These are phyloP conservation scores for Cercophora scortea DNA, from an alignment of 495 filamentous ascomycete species.

Conservation along the genomic window DNA sequence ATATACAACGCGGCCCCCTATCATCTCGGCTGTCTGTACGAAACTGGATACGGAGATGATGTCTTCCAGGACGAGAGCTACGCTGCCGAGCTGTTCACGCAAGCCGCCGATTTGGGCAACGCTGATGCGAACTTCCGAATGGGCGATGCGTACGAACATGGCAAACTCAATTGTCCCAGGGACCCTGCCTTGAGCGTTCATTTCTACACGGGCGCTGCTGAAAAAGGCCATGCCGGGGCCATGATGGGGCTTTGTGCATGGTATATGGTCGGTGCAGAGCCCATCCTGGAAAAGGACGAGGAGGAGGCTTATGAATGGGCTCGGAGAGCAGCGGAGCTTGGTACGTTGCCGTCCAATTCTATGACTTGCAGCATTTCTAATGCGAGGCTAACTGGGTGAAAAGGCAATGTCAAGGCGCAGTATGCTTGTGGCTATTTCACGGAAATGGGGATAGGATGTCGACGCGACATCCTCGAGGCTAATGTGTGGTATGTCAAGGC, in stretches of 20 bases:
- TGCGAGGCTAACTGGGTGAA: not conserved
- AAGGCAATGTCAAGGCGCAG: constrained; percentile 85
- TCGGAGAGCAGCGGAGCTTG: constrained; percentile 69
- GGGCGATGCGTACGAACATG: constrained; percentile 96
- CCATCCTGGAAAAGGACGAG: constrained; percentile 89
- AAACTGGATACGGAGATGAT: constrained; percentile 83
- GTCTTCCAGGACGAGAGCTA: constrained; percentile 86
- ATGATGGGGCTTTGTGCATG: constrained; percentile 99
- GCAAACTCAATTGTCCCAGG: constrained; percentile 73
- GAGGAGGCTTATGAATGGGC: constrained; percentile 97
- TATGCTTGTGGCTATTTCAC: constrained; percentile 97
- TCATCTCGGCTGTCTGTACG: constrained; percentile 80
- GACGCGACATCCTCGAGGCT: constrained; percentile 85
- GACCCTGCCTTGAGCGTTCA: constrained; percentile 94
- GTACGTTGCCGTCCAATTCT: constrained; percentile 42
- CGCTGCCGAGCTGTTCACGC: constrained; percentile 88
- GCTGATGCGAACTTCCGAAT: constrained; percentile 75
- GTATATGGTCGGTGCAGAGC: constrained; percentile 95
- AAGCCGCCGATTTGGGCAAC: constrained; percentile 87
- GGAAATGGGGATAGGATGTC: constrained; percentile 95
- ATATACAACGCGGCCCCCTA: constrained; percentile 93
- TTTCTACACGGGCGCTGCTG: constrained; percentile 91
- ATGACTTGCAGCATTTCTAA: not conserved
- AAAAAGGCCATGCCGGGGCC: constrained; percentile 72
- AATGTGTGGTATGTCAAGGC: constrained; percentile 98